Conservation (phyloP, 2,329 filamentous ascomycete species). For the Aspergillus versicolor region DNA sequence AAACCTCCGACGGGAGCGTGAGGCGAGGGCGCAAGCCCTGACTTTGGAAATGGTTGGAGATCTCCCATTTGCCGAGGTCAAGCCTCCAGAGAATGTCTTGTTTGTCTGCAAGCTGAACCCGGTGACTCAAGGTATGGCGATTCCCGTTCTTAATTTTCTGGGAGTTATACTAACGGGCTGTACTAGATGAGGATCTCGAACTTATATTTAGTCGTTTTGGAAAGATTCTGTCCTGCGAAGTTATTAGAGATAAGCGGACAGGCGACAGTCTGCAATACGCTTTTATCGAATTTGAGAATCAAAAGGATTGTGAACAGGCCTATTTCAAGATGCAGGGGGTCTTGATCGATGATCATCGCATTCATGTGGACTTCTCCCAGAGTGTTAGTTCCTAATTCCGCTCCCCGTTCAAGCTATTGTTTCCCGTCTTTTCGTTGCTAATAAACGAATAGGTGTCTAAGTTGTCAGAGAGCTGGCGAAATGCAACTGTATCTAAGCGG, state of each 20-base stretch:
- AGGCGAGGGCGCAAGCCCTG: constrained; percentile 88
- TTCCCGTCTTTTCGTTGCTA: constrained; percentile 16
- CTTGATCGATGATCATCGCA: constrained; percentile 92
- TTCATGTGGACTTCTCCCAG: constrained; percentile 98
- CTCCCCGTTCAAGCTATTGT: not conserved
- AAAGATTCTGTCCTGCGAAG: constrained; percentile 90
- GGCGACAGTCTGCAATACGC: constrained; percentile 96
- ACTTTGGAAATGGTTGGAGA: constrained; percentile 98
- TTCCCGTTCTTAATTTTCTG: not conserved
- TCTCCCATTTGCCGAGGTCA: constrained; percentile 94
- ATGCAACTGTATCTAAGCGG: constrained; percentile 79
- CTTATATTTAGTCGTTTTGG: constrained; percentile 97
- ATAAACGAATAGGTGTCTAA: constrained; percentile 57
- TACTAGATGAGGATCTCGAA: constrained; percentile 79
- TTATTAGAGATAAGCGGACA: constrained; percentile 90
- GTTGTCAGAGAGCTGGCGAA: constrained; percentile 85
- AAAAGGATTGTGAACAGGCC: constrained; percentile 87
- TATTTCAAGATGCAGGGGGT: constrained; percentile 99
- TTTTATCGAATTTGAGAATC: constrained; percentile 94
- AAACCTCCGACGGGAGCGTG: constrained; percentile 76
- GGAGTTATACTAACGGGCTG: not conserved
- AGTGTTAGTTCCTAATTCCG: constrained; percentile 60
- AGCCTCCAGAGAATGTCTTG: constrained; percentile 92
- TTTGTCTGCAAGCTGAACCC: constrained; percentile 99
- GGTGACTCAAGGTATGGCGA: constrained; percentile 67